A percentile compares a stretch with the other conserved stretches of the same genome.
Conservation (phyloP, 2,329 filamentous ascomycete species). For the Phoma herbarum region DNA sequence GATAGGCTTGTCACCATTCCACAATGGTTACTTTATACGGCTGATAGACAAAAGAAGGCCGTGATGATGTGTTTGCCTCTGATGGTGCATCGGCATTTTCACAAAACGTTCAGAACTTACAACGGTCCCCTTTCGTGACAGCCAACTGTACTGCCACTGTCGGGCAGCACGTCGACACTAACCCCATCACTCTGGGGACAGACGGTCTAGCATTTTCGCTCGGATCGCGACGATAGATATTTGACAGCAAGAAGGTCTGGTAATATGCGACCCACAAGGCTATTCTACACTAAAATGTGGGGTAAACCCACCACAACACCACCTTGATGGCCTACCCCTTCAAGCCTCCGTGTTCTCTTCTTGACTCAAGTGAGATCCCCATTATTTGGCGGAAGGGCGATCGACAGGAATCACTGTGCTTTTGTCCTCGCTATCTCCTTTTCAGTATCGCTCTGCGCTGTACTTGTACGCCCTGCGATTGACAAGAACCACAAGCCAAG, state of each 20-base stretch:
- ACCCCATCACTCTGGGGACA: not conserved
- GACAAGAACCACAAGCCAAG: not conserved
- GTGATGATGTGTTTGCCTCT: not conserved
- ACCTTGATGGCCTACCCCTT: not conserved
- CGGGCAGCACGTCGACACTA: not conserved
- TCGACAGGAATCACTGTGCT: not conserved
- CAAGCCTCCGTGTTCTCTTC: not conserved
- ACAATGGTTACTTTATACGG: not conserved
- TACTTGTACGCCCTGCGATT: conserved; percentile 1
- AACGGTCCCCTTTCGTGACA: not conserved
- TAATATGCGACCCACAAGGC: not conserved
- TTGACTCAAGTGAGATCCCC: not conserved
- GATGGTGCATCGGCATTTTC: not conserved
- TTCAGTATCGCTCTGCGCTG: not conserved
- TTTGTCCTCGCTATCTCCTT: not conserved
- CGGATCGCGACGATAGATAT: not conserved
- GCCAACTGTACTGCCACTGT: not conserved
- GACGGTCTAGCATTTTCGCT: not conserved
- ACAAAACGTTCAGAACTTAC: not conserved
- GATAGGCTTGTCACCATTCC: not conserved
- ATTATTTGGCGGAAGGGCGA: not conserved
- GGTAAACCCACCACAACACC: conserved; percentile 3
- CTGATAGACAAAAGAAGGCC: not conserved
- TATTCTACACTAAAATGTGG: conserved; percentile 11
- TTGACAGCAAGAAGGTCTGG: not conserved